Percentiles rank a stretch among this genome's conserved stretches.
Evolutionary conservation across 192 early-diverging fungal genomes (phyloP).

Genomic region (Gigaspora rosea): DNA sequence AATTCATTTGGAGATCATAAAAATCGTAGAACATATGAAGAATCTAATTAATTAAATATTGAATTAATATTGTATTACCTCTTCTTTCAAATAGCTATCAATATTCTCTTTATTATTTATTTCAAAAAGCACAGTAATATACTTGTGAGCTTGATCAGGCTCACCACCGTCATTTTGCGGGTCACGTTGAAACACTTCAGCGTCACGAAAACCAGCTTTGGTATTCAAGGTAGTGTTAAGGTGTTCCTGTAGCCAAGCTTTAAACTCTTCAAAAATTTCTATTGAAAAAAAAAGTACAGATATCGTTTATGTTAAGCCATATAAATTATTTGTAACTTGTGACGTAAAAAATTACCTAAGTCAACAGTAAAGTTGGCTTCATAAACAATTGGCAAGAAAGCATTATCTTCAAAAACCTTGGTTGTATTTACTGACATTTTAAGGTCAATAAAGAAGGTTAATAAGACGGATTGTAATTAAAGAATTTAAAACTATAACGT

Average conservation of each 20-base stretch:
- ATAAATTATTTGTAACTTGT: background rate
- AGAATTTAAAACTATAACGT: too few species aligned
- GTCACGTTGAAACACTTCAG: slow-evolving; percentile 19
- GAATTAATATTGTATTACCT: background rate
- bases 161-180: slow-evolving; percentile 6
- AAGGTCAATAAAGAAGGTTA: too few species aligned
- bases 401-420: slow-evolving; percentile 6
- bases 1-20: background rate
- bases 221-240: background rate
- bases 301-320: background rate
- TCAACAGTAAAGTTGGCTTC: slow-evolving; percentile 24
- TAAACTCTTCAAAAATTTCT: slow-evolving; percentile 21
- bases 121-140: slow-evolving; percentile 24
- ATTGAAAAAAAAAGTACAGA: background rate
- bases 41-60: background rate
- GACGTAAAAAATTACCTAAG: slow-evolving; percentile 1
- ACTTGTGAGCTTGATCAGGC: slow-evolving; percentile 15
- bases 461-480: too few species aligned
- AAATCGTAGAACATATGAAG: background rate
- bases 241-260: slow-evolving; percentile 15
- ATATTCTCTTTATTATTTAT: slow-evolving; percentile 18
- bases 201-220: slow-evolving; percentile 1
- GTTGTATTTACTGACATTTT: background rate
- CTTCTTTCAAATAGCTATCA: slow-evolving; percentile 16
- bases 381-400: slow-evolving; percentile 21